phyloP scores from a whole-genome alignment of 176 grass and related monocot genomes.

The bread wheat (Triticum aestivum) region IWGSC_CS_RefSeq_v2.1 NC_057800.1:33085057-33085556 shows the following conservation, averaged over 20 bases:
- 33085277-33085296: neutral
- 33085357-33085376: conserved; percentile 21
- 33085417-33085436: conserved; percentile 29
- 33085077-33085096: too few relatives aligned
- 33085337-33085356: conserved; percentile 4
- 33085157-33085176: too few relatives aligned
- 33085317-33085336: neutral
- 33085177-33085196: too few relatives aligned
- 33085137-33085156: too few relatives aligned
- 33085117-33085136: too few relatives aligned
- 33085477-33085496: neutral
- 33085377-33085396: neutral
- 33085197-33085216: too few relatives aligned
- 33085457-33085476: neutral
- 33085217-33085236: too few relatives aligned
- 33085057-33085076: too few relatives aligned
- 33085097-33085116: too few relatives aligned
- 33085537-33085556: neutral
- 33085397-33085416: neutral
- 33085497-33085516: neutral
- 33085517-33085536: neutral
- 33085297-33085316: neutral
- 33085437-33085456: neutral
- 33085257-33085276: neutral
- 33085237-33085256: neutral